phyloP scores from a whole-genome alignment of 257 asterid genomes.

The Pogostemon cablin region DNA sequence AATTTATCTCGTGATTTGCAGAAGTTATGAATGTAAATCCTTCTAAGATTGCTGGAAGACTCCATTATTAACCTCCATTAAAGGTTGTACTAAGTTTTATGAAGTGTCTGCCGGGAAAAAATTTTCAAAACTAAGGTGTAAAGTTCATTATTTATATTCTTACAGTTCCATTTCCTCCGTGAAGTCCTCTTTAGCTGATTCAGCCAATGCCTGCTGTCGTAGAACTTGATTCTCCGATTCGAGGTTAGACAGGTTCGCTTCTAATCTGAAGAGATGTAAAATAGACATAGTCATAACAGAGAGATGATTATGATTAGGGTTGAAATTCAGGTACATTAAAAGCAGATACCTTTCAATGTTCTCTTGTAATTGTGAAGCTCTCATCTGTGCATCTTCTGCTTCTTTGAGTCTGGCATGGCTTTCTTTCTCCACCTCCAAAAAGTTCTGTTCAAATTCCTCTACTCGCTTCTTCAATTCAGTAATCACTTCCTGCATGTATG shows the following conservation, averaged over 20 bases:
- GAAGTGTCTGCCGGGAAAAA: not conserved
- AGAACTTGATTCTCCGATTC: constrained; percentile 94
- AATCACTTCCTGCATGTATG: constrained; percentile 60
- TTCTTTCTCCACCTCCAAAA: constrained; percentile 61
- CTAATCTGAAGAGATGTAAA: constrained; percentile 58
- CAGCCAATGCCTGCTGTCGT: constrained; percentile 87
- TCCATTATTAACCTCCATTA: too few relatives aligned
- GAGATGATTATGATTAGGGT: constrained; percentile 24
- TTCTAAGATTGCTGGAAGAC: not conserved
- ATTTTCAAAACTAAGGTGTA: constrained; percentile 23
- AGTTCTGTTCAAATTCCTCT: constrained; percentile 63
- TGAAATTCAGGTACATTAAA: constrained; percentile 19
- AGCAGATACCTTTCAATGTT: constrained; percentile 69
- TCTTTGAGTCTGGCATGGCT: constrained; percentile 63
- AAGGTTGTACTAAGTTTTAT: not conserved
- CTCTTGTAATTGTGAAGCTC: constrained; percentile 71
- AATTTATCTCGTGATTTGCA: constrained; percentile 15
- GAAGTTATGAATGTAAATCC: not conserved
- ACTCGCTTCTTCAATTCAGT: constrained; percentile 61
- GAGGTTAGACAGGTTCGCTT: constrained; percentile 73
- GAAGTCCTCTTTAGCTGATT: constrained; percentile 69
- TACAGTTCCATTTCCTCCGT: constrained; percentile 77
- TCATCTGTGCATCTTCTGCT: constrained; percentile 73
- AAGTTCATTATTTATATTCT: constrained; percentile 38
- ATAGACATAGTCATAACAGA: constrained; percentile 33